Base-by-base conservation (phyloP, 495 filamentous ascomycete species). In the Trichoderma reesei region DNA sequence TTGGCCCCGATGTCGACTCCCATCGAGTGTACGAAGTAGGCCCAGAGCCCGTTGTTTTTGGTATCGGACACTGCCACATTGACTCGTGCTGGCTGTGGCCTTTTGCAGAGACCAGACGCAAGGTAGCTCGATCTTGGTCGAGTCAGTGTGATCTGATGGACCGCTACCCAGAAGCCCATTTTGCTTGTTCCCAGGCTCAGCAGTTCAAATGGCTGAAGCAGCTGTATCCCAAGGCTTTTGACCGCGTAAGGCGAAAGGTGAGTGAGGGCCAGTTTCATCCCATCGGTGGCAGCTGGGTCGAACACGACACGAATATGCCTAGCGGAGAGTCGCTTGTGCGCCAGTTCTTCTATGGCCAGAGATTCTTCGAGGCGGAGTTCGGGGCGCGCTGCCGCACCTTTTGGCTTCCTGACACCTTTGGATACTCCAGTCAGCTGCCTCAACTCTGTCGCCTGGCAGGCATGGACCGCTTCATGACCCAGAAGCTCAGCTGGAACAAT, bases 81-180 rank as follows among this genome's bases (percentile, higher is more conserved):
- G 94, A 95, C 76, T 92, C 90, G 34, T 96, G 92, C 75, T 98
- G 94, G 94, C 79, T 98, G 10, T 98, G 94, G 94, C 94, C 94
- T 3, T 98, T 89, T 82, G 94, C 91, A n/a, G 94, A 98, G 80
- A 98, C 94, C 1, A 97, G 96, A 73, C 88, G 94, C 65, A 98
- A 98, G 78, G 87, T 97, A 7, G 94, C 90, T 33, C 85, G 94
- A 26, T 97, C 93, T 1, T 98, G 94, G 93, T 90, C 91, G 2
- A 96, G 90, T 71, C 94, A 98, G 72, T 96, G 92, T 72, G 87
- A 93, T 69, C 77, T 98, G 54, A 88, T 98, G 78, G 94, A 98
- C 41, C 85, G 90, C 4, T 98, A 98, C 67, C 91, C 93, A 0
- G 94, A 98, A 74, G 88, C 95, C 68, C 86, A 91, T 26, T 98